Percentiles rank a stretch among this genome's conserved stretches.
Conservation (phyloP, 805 yeast genomes). For the Grigorovia humatica region DNA sequence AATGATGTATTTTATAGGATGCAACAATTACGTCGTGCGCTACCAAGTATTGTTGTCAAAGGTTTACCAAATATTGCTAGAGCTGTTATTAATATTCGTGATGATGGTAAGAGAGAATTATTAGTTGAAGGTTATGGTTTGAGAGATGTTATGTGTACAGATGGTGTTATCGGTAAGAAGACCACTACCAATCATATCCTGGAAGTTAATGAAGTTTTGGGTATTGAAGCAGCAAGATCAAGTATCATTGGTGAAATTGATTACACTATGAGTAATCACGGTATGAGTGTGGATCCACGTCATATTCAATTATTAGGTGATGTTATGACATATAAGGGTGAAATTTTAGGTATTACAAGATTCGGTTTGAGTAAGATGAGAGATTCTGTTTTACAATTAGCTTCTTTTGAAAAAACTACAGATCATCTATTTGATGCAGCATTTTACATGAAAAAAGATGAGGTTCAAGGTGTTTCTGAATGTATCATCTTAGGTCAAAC, state of each 20-base stretch:
- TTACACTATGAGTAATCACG: constrained; percentile 97
- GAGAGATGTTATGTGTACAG: constrained; percentile 93
- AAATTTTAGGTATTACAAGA: constrained; percentile 94
- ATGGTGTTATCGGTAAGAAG: constrained; percentile 83
- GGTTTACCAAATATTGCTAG: constrained; percentile 87
- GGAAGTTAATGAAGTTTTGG: constrained; percentile 81
- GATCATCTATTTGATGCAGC: constrained; percentile 98
- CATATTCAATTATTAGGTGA: constrained; percentile 96
- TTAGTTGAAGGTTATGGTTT: constrained; percentile 97
- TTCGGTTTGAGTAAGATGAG: constrained; percentile 98
- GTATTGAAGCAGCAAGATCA: constrained; percentile 95
- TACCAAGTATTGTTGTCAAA: constrained; percentile 84
- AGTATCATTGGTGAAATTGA: constrained; percentile 91
- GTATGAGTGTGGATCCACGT: constrained; percentile 99
- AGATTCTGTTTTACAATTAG: constrained; percentile 92
- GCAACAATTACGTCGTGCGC: constrained; percentile 76
- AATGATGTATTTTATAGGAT: constrained; percentile 70
- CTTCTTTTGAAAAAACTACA: constrained; percentile 95
- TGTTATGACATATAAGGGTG: constrained; percentile 98
- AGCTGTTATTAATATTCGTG: constrained; percentile 90
- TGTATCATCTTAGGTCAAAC: constrained; percentile 96
- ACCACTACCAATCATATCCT: constrained; percentile 87
- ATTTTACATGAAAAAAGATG: constrained; percentile 91
- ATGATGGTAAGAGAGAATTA: constrained; percentile 77
- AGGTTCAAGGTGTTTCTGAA: constrained; percentile 95